A percentile compares a stretch with the other conserved stretches of the same genome.
These are phyloP conservation scores for Didymella pinodella DNA, from an alignment of 2,329 filamentous ascomycete species.

Conservation along the genomic window DNA sequence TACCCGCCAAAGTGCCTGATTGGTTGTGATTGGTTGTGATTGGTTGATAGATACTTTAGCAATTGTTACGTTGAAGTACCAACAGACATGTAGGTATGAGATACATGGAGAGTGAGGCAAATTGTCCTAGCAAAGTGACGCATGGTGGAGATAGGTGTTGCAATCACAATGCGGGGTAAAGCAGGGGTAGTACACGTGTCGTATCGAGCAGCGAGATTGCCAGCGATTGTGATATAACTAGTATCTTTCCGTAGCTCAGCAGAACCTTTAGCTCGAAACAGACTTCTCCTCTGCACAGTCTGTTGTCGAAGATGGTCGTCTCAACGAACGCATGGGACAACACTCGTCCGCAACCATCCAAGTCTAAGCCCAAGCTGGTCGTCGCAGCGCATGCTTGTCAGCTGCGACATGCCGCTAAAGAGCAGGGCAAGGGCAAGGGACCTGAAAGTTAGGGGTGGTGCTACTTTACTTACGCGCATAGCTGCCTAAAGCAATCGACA, in stretches of 20 bases:
- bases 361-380: not conserved
- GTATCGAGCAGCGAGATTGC: not conserved
- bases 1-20: conserved; percentile 19
- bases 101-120: too few relatives aligned
- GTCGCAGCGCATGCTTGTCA: not conserved
- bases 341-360: not conserved
- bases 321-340: not conserved
- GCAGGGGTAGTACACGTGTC: not conserved
- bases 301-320: too few relatives aligned
- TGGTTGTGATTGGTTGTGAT: conserved; percentile 17
- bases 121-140: too few relatives aligned
- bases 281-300: too few relatives aligned
- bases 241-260: too few relatives aligned
- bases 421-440: too few relatives aligned
- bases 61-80: not conserved
- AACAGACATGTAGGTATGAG: not conserved
- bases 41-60: conserved; percentile 5
- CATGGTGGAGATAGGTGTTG: not conserved
- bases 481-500: too few relatives aligned
- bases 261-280: not conserved
- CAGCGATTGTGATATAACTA: too few relatives aligned
- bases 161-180: conserved; percentile 3
- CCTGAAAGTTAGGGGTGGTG: too few relatives aligned
- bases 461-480: too few relatives aligned
- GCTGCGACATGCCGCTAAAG: not conserved